These are phyloP conservation scores for Mycena venus DNA, from an alignment of 768 basidiomycete species.

Conservation along the genomic window DNA sequence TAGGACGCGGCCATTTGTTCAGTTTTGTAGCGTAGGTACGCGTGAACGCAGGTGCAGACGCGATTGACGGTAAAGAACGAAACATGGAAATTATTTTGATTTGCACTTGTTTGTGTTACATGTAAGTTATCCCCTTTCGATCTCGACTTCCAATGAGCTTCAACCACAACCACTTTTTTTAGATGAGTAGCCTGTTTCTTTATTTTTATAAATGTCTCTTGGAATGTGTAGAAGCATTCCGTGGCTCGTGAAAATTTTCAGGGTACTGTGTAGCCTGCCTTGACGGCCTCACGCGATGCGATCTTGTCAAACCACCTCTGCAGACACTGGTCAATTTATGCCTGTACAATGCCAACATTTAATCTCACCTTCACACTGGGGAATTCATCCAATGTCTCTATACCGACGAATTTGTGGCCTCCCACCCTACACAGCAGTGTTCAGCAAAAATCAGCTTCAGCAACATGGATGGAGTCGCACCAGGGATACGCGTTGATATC, in stretches of 20 bases:
- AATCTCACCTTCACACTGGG: constrained; percentile 50
- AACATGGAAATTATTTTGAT: constrained; percentile 8
- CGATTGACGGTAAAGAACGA: constrained; percentile 31
- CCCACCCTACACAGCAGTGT: constrained; percentile 50
- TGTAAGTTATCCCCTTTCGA: background rate
- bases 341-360: background rate
- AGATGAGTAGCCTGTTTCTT: too few species aligned
- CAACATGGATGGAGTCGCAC: constrained; percentile 33
- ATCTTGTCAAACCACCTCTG: constrained; percentile 56
- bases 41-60: constrained; percentile 35
- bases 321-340: background rate
- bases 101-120: constrained; percentile 19
- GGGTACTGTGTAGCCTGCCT: constrained; percentile 16
- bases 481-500: constrained; percentile 52
- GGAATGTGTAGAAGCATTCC: too few species aligned
- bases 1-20: constrained; percentile 57
- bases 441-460: background rate
- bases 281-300: constrained; percentile 43
- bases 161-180: background rate
- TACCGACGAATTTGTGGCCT: constrained; percentile 43
- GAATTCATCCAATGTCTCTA: constrained; percentile 51
- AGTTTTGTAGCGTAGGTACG: constrained; percentile 44
- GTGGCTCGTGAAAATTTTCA: too few species aligned
- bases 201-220: too few species aligned
- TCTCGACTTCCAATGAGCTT: too few species aligned